Percentiles rank a stretch among this genome's conserved stretches.
phyloP scores from a whole-genome alignment of 2,329 filamentous ascomycete species.

The Amphichorda felina region DNA sequence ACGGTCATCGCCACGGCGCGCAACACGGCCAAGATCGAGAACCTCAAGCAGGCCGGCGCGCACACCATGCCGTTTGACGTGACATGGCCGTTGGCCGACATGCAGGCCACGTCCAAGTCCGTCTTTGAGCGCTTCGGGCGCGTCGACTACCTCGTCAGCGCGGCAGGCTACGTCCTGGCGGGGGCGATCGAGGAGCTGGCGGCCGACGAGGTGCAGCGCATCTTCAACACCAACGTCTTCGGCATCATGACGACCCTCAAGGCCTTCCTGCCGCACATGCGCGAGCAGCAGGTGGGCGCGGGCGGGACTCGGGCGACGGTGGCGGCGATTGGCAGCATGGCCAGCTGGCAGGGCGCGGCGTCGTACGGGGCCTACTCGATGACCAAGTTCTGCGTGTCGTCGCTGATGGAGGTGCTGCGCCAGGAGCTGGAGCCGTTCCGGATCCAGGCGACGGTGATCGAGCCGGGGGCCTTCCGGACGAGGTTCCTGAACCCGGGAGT shows the following conservation, averaged over 20 bases:
- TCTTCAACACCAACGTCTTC: slow-evolving; percentile 42
- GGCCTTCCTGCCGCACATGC: slow-evolving; percentile 34
- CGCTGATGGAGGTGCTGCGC: slow-evolving; percentile 28
- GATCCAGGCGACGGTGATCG: slow-evolving; percentile 27
- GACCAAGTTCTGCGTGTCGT: slow-evolving; percentile 33
- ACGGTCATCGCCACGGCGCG: slow-evolving; percentile 38
- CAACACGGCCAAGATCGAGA: slow-evolving; percentile 21
- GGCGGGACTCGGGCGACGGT: slow-evolving; percentile 15
- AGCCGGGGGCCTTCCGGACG: slow-evolving; percentile 43
- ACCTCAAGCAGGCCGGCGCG: slow-evolving; percentile 30
- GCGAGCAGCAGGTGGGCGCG: slow-evolving; percentile 17
- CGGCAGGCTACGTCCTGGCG: slow-evolving; percentile 31
- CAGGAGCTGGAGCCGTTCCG: slow-evolving; percentile 32
- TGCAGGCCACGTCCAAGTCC: slow-evolving; percentile 21
- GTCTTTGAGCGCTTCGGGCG: slow-evolving; percentile 19
- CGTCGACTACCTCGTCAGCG: slow-evolving; percentile 36
- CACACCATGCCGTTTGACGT: slow-evolving; percentile 32
- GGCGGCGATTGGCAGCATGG: slow-evolving; percentile 34
- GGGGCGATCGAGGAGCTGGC: slow-evolving; percentile 27
- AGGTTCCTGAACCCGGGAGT: slow-evolving; percentile 27
- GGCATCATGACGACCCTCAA: slow-evolving; percentile 35
- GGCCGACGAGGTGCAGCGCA: slow-evolving; percentile 20
- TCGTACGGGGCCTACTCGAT: slow-evolving; percentile 26
- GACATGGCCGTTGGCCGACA: slow-evolving; percentile 20
- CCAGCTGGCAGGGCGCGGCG: slow-evolving; percentile 25